Evolutionary conservation across 1,284 basidiomycete species (phyloP).

Genomic region (Naganishia liquefaciens): DNA sequence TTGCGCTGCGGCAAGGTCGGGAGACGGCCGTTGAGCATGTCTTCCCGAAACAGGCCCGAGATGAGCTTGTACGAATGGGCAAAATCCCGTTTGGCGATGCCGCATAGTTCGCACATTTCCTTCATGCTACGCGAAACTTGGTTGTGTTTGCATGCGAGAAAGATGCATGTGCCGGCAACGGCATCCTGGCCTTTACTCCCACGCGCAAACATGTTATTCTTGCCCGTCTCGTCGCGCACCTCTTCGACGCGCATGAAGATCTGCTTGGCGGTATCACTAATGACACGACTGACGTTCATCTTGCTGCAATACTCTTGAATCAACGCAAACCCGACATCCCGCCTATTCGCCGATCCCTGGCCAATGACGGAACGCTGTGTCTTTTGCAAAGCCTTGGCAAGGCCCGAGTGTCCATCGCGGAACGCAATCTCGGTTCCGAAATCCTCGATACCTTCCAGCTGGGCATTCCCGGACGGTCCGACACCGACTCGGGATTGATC

Average conservation of each 20-base stretch:
- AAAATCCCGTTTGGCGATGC: slow-evolving; percentile 91
- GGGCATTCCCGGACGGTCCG: slow-evolving; percentile 64
- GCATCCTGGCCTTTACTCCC: slow-evolving; percentile 60
- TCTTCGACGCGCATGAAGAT: slow-evolving; percentile 95
- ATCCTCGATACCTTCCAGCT: slow-evolving; percentile 81
- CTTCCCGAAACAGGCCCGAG: slow-evolving; percentile 57
- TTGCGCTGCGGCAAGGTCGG: slow-evolving; percentile 18
- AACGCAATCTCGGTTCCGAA: slow-evolving; percentile 93
- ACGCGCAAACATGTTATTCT: slow-evolving; percentile 61
- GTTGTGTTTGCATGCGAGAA: slow-evolving; percentile 93
- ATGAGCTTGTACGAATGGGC: slow-evolving; percentile 93
- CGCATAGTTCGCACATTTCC: slow-evolving; percentile 90
- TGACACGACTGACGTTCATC: slow-evolving; percentile 78
- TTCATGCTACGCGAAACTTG: slow-evolving; percentile 92
- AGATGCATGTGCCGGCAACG: slow-evolving; percentile 95
- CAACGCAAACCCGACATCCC: slow-evolving; percentile 83
- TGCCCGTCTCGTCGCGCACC: slow-evolving; percentile 84
- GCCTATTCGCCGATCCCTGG: slow-evolving; percentile 66
- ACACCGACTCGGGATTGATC: slow-evolving; percentile 99
- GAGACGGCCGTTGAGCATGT: slow-evolving; percentile 32
- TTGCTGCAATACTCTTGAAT: slow-evolving; percentile 94
- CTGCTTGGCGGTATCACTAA: slow-evolving; percentile 74
- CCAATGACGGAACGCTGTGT: slow-evolving; percentile 68
- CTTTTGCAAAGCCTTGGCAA: slow-evolving; percentile 88
- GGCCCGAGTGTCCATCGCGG: slow-evolving; percentile 88